These are phyloP conservation scores for Themeda triandra DNA, from an alignment of 176 grass and related monocot species.

Conservation along the genomic window DNA sequence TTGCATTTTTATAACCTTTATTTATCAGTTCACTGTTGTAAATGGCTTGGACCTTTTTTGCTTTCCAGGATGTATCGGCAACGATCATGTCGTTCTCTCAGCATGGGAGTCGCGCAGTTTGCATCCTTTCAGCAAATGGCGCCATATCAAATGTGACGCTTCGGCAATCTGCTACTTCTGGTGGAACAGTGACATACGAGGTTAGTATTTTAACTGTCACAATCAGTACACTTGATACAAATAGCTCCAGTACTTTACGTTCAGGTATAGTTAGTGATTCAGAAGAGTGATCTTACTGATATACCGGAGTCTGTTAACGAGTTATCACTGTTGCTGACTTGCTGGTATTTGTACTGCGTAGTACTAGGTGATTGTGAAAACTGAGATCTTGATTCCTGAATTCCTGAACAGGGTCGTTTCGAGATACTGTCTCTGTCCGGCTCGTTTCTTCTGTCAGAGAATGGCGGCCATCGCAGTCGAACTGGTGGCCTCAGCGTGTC, in stretches of 20 bases:
- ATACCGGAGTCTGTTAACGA: neutral
- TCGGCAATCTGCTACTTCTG: conserved; percentile 80
- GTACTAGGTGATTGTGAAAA: neutral
- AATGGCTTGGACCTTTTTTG: neutral
- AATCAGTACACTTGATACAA: neutral
- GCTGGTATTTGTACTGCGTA: neutral
- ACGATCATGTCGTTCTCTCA: conserved; percentile 93
- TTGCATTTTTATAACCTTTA: neutral
- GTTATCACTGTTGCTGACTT: conserved; percentile 1
- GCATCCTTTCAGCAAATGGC: conserved; percentile 94
- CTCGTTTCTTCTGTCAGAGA: conserved; percentile 76
- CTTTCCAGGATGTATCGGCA: conserved; percentile 85
- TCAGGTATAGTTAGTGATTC: neutral
- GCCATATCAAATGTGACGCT: conserved; percentile 97
- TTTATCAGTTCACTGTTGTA: neutral
- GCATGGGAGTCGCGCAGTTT: conserved; percentile 68
- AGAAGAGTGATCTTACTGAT: neutral
- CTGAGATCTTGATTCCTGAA: neutral
- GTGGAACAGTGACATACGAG: conserved; percentile 97
- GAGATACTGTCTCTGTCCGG: conserved; percentile 94
- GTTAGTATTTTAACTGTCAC: conserved; percentile 31
- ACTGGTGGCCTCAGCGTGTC: conserved; percentile 96
- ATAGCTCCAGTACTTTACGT: neutral
- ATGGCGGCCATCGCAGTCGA: conserved; percentile 74
- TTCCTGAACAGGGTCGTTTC: conserved; percentile 76